These are phyloP conservation scores for Musa itinerans DNA, from an alignment of 176 grass and related monocot genomes.

Conservation along the genomic window DNA sequence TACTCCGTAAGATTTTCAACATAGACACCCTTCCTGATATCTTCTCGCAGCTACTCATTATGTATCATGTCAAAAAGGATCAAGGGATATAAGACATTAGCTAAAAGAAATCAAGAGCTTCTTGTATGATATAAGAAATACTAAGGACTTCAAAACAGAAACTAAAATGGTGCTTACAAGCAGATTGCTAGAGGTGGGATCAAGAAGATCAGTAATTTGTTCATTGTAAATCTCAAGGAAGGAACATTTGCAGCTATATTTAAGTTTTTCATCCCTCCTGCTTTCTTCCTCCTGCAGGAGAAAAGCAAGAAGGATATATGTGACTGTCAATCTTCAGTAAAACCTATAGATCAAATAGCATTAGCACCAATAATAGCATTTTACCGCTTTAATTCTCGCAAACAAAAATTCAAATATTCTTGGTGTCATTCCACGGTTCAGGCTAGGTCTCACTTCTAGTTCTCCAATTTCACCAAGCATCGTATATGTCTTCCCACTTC, in stretches of 20 bases:
- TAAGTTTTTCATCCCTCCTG: conserved; percentile 94
- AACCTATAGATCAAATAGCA: not conserved
- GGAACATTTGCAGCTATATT: conserved; percentile 91
- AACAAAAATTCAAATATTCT: conserved; percentile 95
- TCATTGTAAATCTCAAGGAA: conserved; percentile 99
- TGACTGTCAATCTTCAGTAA: not conserved
- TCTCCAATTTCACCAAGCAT: conserved; percentile 93
- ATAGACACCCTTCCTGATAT: conserved; percentile 66
- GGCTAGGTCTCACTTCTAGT: conserved; percentile 67
- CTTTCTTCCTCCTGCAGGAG: conserved; percentile 79
- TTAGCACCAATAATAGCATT: not conserved
- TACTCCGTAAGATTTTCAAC: conserved; percentile 93
- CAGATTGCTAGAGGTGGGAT: conserved; percentile 75
- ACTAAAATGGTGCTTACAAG: conserved; percentile 40
- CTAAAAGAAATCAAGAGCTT: conserved; percentile 7
- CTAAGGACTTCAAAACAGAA: not conserved
- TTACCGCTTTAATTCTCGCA: conserved; percentile 96
- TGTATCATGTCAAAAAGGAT: not conserved
- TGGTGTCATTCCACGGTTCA: conserved; percentile 85
- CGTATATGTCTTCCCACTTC: conserved; percentile 93
- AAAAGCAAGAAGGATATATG: not conserved
- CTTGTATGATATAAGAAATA: not conserved
- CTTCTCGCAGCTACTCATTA: conserved; percentile 68
- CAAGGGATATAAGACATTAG: not conserved
- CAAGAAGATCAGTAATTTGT: conserved; percentile 97